phyloP scores from a whole-genome alignment of 2,329 filamentous ascomycete genomes.

The Emergomyces pasteurianus region DNA sequence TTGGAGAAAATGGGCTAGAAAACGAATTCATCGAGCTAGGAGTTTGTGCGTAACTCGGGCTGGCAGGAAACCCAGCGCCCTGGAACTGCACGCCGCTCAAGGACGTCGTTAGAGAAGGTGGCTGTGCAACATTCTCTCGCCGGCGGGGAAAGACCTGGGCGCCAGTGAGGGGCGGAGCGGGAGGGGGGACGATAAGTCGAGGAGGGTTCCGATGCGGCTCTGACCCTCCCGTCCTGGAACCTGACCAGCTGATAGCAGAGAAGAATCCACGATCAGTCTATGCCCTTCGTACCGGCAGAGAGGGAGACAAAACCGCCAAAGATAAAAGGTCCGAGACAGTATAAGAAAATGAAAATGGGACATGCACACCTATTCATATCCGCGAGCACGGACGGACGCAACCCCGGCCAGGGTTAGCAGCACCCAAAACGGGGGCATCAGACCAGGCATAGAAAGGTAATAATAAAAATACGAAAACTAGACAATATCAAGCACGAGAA shows the following conservation, averaged over 20 bases:
- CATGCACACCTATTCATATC: slow-evolving; percentile 11
- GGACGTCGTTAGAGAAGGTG: slow-evolving; percentile 31
- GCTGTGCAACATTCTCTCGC: slow-evolving; percentile 32
- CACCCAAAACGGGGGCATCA: neutral
- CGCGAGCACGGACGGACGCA: neutral
- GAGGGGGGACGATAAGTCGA: slow-evolving; percentile 12
- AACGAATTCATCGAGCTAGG: slow-evolving; percentile 30
- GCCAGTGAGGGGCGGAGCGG: slow-evolving; percentile 17
- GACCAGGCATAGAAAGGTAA: neutral
- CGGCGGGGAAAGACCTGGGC: slow-evolving; percentile 27
- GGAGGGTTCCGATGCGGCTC: slow-evolving; percentile 5
- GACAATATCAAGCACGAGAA: neutral
- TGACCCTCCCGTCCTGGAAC: slow-evolving; percentile 4
- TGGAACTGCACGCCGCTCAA: slow-evolving; percentile 28
- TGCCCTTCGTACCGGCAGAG: neutral
- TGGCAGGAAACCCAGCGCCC: slow-evolving; percentile 19
- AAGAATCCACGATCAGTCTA: neutral
- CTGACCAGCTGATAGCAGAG: slow-evolving; percentile 5
- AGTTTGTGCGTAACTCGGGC: slow-evolving; percentile 21
- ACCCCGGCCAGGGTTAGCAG: neutral
- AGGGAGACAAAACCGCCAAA: neutral
- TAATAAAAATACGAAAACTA: neutral
- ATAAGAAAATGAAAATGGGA: neutral
- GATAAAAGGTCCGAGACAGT: neutral
- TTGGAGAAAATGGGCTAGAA: slow-evolving; percentile 31